These are phyloP conservation scores for Tetrahymena elliotti DNA, from an alignment of 73 alveolate species.

Conservation along the genomic window DNA sequence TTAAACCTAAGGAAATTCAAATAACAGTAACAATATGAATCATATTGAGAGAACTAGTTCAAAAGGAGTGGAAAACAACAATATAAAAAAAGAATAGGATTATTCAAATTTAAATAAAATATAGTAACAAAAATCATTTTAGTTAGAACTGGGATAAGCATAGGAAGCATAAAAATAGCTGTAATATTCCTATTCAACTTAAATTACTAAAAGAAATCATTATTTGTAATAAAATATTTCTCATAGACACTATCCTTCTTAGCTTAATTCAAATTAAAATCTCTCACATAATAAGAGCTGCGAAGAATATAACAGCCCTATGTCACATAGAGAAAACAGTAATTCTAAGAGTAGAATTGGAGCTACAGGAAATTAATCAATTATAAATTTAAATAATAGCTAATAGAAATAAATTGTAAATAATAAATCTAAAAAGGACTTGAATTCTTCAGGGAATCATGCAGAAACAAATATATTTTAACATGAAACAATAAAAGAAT, in stretches of 20 bases:
- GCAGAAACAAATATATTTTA: neutral
- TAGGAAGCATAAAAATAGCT: neutral
- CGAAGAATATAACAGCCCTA: neutral
- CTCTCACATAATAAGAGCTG: neutral
- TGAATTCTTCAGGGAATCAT: neutral
- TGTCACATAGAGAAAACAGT: neutral
- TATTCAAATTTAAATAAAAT: neutral
- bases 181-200: neutral
- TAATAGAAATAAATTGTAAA: neutral
- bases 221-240: neutral
- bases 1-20: neutral
- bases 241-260: neutral
- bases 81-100: neutral
- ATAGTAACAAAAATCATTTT: neutral
- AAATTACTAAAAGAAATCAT: neutral
- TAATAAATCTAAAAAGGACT: neutral
- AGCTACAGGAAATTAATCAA: neutral
- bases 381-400: neutral
- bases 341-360: neutral
- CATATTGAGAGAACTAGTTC: too few species aligned
- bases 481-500: neutral
- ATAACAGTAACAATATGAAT: neutral
- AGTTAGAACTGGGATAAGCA: neutral
- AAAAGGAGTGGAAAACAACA: neutral
- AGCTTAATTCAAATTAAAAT: neutral